Evolutionary conservation across 2,329 filamentous ascomycete species (phyloP).

Genomic region (Paracoccidioides brasiliensis): DNA sequence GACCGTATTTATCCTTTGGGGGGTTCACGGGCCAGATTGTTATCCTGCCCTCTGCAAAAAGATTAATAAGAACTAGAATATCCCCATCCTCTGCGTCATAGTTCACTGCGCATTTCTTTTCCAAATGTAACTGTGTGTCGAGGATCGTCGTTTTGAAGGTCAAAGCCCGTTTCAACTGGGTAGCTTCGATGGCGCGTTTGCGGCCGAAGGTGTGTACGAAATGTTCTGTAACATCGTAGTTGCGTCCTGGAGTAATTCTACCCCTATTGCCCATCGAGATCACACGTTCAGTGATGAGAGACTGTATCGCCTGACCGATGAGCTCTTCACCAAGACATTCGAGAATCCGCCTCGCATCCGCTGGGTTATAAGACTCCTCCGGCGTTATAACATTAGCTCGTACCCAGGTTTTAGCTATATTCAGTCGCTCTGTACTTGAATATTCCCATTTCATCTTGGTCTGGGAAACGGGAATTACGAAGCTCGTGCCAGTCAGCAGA

Average conservation of each 20-base stretch:
- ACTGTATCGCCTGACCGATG: conserved; percentile 28
- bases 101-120: conserved; percentile 20
- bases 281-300: conserved; percentile 28
- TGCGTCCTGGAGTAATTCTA: conserved; percentile 29
- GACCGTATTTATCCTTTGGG: conserved; percentile 33
- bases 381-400: conserved; percentile 35
- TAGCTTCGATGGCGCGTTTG: conserved; percentile 27
- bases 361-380: conserved; percentile 28
- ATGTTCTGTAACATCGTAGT: conserved; percentile 31
- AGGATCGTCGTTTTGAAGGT: conserved; percentile 31
- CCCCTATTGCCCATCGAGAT: conserved; percentile 29
- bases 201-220: conserved; percentile 30
- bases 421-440: conserved; percentile 17
- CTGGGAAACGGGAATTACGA: conserved; percentile 18
- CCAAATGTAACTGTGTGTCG: conserved; percentile 25
- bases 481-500: conserved; percentile 23
- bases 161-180: conserved; percentile 28
- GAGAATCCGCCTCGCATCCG: conserved; percentile 24
- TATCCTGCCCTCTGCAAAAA: conserved; percentile 26
- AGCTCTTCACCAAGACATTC: conserved; percentile 21
- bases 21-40: conserved; percentile 25
- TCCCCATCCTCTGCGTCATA: conserved; percentile 32
- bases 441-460: conserved; percentile 1
- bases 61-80: conserved; percentile 31
- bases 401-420: conserved; percentile 35